A percentile compares a stretch with the other conserved stretches of the same genome.
These are phyloP conservation scores for Claviceps sp. DNA, from an alignment of 2,329 filamentous ascomycete species.

Conservation along the genomic window DNA sequence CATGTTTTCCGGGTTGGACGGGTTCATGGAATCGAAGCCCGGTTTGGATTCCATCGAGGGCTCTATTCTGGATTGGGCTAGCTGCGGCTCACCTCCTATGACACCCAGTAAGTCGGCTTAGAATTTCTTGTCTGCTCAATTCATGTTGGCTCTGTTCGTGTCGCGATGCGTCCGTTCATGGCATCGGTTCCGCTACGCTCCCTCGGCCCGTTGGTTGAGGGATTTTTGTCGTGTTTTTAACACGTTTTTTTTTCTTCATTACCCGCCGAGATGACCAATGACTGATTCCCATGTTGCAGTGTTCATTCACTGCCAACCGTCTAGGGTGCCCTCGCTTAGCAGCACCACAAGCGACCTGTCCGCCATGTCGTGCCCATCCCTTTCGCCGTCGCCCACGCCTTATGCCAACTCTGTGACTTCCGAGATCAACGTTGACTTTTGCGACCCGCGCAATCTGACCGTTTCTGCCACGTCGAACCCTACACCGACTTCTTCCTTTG, in stretches of 20 bases:
- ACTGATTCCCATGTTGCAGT: constrained; percentile 29
- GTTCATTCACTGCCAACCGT: constrained; percentile 33
- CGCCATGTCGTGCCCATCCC: constrained; percentile 65
- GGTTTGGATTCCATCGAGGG: constrained; percentile 60
- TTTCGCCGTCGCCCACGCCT: constrained; percentile 76
- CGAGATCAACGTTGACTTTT: constrained; percentile 69
- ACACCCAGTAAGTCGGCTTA: constrained; percentile 62
- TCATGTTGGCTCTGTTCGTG: neutral
- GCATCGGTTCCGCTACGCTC: neutral
- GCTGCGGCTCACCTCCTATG: constrained; percentile 69
- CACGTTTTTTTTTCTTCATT: neutral
- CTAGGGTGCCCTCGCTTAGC: constrained; percentile 45
- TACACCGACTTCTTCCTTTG: constrained; percentile 46
- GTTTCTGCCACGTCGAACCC: constrained; percentile 44
- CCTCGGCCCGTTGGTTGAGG: neutral
- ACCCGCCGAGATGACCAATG: constrained; percentile 7
- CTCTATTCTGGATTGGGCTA: constrained; percentile 65
- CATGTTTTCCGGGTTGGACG: constrained; percentile 60
- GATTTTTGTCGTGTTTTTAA: neutral
- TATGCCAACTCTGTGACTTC: constrained; percentile 55
- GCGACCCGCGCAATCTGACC: constrained; percentile 80
- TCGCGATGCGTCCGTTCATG: neutral
- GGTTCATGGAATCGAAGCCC: constrained; percentile 52
- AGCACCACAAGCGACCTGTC: constrained; percentile 57
- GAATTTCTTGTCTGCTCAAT: neutral